Evolutionary conservation across 179 eudicot genomes (phyloP).

Genomic region (Corrigiola litoralis): DNA sequence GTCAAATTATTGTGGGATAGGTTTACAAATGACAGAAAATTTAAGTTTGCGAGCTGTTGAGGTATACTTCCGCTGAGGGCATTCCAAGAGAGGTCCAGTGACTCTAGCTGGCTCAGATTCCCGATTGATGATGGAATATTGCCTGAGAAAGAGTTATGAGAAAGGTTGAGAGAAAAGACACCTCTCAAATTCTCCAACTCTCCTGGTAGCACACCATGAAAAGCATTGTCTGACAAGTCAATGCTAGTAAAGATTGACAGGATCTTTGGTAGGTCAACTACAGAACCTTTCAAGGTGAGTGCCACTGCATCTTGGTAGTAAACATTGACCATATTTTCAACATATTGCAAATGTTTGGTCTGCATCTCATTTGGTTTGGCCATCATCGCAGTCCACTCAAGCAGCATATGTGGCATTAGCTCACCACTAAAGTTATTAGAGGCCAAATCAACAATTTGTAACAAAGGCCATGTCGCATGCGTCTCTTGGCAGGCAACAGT

Average conservation of each 20-base stretch:
- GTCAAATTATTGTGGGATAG: conserved; percentile 20
- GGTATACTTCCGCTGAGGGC: conserved; percentile 39
- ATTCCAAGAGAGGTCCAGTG: conserved; percentile 32
- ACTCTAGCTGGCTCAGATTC: conserved; percentile 32
- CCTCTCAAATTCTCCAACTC: conserved; percentile 28
- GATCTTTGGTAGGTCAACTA: conserved; percentile 37
- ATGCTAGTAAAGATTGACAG: conserved; percentile 35
- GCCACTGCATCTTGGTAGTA: conserved; percentile 42
- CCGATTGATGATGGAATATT: conserved; percentile 36
- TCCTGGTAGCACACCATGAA: conserved; percentile 35
- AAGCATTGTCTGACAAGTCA: conserved; percentile 45
- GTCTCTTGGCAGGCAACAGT: conserved; percentile 1
- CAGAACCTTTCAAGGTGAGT: conserved; percentile 36
- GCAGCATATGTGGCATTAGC: conserved; percentile 1
- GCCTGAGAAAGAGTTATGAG: conserved; percentile 37
- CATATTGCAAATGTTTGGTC: neutral
- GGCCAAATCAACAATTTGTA: conserved; percentile 52
- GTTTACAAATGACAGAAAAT: conserved; percentile 14
- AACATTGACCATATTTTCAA: too few relatives aligned
- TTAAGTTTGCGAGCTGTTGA: conserved; percentile 18
- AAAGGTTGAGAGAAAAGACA: conserved; percentile 40
- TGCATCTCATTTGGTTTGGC: neutral
- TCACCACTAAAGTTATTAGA: conserved; percentile 38
- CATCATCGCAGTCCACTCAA: conserved; percentile 33
- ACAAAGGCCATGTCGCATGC: conserved; percentile 8